Conservation (phyloP, 148 eudicot species). For the Polygonum aviculare region DNA sequence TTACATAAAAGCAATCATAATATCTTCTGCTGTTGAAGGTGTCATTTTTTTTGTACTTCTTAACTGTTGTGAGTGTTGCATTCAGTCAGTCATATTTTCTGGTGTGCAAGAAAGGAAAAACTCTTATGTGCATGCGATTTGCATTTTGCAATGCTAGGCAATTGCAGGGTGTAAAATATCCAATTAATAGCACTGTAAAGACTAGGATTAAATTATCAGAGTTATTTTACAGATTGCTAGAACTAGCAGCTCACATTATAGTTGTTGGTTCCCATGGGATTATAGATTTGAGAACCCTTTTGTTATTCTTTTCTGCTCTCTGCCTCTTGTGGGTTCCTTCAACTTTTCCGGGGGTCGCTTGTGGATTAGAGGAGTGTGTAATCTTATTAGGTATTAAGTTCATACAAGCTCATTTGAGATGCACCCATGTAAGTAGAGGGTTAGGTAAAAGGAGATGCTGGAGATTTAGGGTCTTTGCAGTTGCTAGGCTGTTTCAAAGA, state of each 20-base stretch:
- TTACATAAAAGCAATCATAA: not conserved
- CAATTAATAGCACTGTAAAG: not conserved
- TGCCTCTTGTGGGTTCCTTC: not conserved
- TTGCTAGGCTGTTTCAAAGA: slow-evolving; percentile 1
- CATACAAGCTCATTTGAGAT: slow-evolving; percentile 4
- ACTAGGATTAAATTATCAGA: not conserved
- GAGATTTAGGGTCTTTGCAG: slow-evolving; percentile 7
- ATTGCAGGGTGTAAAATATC: not conserved
- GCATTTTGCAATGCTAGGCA: not conserved
- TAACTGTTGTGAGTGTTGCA: not conserved
- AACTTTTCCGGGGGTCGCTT: not conserved
- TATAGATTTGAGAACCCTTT: not conserved
- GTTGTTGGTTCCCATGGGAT: not conserved
- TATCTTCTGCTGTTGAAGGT: not conserved
- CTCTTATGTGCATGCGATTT: too few relatives aligned
- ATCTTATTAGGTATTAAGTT: not conserved
- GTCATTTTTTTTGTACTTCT: not conserved
- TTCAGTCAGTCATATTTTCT: not conserved
- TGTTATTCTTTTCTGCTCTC: not conserved
- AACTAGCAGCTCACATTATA: not conserved
- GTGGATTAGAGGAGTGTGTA: not conserved
- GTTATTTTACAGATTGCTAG: not conserved
- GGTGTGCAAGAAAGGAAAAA: too few relatives aligned
- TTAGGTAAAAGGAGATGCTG: not conserved
- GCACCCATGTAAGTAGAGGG: not conserved